Evolutionary conservation across 345 rosid species (phyloP).

Genomic region (Eucalyptus sp.): DNA sequence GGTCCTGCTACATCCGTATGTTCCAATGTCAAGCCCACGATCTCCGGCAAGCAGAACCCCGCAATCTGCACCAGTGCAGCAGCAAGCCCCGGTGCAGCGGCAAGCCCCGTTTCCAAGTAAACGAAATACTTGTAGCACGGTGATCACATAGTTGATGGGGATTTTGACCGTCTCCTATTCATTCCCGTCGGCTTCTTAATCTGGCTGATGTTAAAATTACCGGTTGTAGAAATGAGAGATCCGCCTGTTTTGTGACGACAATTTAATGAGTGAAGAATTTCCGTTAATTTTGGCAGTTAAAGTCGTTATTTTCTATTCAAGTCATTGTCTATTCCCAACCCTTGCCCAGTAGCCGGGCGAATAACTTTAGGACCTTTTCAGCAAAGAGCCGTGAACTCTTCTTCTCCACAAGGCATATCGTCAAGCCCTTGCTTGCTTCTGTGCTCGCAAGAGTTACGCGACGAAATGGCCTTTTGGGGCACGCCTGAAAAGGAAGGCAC

Average conservation of each 20-base stretch:
- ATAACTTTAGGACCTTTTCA: too few species aligned
- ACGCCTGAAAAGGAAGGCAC: not conserved
- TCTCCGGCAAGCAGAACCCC: conserved; percentile 6
- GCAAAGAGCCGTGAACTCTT: too few species aligned
- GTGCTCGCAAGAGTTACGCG: not conserved
- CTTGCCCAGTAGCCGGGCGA: too few species aligned
- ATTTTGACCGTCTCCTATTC: not conserved
- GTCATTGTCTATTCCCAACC: not conserved
- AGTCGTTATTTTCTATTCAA: not conserved
- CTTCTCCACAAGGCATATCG: too few species aligned
- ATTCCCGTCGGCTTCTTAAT: not conserved
- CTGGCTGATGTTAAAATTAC: not conserved
- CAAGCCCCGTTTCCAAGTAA: not conserved
- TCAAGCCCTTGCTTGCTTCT: not conserved
- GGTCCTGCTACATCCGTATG: not conserved
- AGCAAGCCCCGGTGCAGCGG: not conserved
- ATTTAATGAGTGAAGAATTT: not conserved
- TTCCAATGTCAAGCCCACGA: not conserved
- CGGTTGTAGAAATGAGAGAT: not conserved
- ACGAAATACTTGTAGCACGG: not conserved
- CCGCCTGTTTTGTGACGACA: not conserved
- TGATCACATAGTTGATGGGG: not conserved
- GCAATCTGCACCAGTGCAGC: not conserved
- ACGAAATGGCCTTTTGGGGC: not conserved
- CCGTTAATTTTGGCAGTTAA: not conserved